These are phyloP conservation scores for Nakaseomyces uthaithaninus DNA, from an alignment of 1,139 yeast genomes.

Conservation along the genomic window DNA sequence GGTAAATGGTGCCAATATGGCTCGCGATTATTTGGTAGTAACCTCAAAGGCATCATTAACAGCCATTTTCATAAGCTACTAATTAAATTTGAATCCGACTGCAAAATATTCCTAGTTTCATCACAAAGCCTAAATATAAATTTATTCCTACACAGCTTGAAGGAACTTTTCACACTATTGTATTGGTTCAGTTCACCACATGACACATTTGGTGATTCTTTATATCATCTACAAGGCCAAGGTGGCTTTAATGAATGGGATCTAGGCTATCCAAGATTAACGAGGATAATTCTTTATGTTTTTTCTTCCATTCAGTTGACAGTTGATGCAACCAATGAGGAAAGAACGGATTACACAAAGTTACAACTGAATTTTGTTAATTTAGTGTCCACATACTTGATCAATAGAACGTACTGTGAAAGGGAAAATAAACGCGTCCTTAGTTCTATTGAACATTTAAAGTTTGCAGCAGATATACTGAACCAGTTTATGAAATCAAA, in stretches of 20 bases:
- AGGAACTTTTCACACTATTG: conserved; percentile 17
- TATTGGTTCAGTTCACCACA: conserved; percentile 22
- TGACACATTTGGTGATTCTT: conserved; percentile 14
- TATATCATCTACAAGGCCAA: conserved; percentile 17
- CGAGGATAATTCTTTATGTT: conserved; percentile 23
- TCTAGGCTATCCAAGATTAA: conserved; percentile 21
- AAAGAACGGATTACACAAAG: conserved; percentile 8
- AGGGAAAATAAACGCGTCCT: conserved; percentile 7
- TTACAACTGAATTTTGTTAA: conserved; percentile 17
- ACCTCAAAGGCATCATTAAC: conserved; percentile 10
- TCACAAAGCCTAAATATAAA: conserved; percentile 11
- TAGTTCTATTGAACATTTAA: conserved; percentile 15
- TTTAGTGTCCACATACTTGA: conserved; percentile 14
- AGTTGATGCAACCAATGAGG: not conserved
- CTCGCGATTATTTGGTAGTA: conserved; percentile 15
- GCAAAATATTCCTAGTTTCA: conserved; percentile 1
- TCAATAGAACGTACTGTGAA: conserved; percentile 8
- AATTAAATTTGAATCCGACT: not conserved
- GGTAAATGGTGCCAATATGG: conserved; percentile 21
- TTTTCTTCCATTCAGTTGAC: conserved; percentile 17
- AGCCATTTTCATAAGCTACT: not conserved
- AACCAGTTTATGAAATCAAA: conserved; percentile 14
- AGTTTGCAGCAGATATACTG: conserved; percentile 17
- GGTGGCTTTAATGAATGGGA: conserved; percentile 21
- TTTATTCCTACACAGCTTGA: conserved; percentile 13